A percentile compares a stretch with the other conserved stretches of the same genome.
phyloP scores from a whole-genome alignment of 306 rosid genomes.

The Cucurbita argyrosperma region DNA sequence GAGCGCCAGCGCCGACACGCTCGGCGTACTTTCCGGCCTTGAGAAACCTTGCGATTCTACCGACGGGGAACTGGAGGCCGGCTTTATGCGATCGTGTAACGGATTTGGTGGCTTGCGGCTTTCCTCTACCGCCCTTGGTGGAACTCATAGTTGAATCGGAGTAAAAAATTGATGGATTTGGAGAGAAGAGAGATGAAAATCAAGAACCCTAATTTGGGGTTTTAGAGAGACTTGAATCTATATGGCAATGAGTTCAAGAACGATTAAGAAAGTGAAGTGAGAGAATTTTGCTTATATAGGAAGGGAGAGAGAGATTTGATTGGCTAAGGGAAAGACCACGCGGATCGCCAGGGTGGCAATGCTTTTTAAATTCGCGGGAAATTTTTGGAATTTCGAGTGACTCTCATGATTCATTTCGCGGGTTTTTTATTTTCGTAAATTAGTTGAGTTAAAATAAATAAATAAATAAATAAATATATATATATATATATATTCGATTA shows the following conservation, averaged over 20 bases:
- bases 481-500: no score
- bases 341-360: neutral
- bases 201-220: neutral
- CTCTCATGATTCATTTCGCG: no score
- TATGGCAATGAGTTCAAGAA: neutral
- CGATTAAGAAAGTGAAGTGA: neutral
- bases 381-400: neutral
- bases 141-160: conserved; percentile 44
- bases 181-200: neutral
- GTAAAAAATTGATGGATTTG: neutral
- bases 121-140: conserved; percentile 91
- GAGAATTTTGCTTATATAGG: neutral
- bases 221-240: neutral
- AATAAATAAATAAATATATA: no score
- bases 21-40: conserved; percentile 63
- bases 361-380: neutral
- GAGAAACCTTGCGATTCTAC: conserved; percentile 49
- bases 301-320: neutral
- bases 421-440: no score
- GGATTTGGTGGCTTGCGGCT: conserved; percentile 74
- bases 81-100: conserved; percentile 76
- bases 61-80: conserved; percentile 63
- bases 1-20: conserved; percentile 68
- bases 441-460: no score
- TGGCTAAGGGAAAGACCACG: neutral